Base-by-base conservation (phyloP, 116 monocot genomes). In the Papilionanthe hybrid region DNA sequence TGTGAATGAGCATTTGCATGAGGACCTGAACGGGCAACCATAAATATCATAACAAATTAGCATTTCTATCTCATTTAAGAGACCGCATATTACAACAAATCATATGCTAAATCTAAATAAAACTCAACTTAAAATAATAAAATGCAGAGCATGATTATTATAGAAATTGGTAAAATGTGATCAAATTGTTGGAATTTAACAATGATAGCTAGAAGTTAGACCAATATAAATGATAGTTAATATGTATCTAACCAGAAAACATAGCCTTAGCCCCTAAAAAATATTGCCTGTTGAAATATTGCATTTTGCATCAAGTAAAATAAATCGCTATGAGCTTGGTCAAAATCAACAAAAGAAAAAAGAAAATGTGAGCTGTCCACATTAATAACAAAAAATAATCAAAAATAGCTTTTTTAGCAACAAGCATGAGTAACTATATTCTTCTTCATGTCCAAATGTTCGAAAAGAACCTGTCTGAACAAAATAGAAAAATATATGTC, bases 1-100 rank as follows among this genome's bases (percentile, higher is more conserved):
- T 91, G 87, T 18, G 89, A 84, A 85, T 93, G 80, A 85, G 98
- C 91, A 82, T 87, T 94, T 72, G 88, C 78, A 90, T 93, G 98
- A 80, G 98, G 98, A 69, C 84, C 98, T 98, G 79, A 50, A 73
- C 73, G 78, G 63, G 18, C 77, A 81, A 71, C 13, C 47, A 73
- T 44, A 79, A 20, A 74, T 49, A 27, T 9, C 56, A 75, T 5
- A 79, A 45, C 10, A 60, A 79, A 48, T 79, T 7, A 27, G 6
- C 1, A 17, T 17, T 69, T 25, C 2, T 13, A 15, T 4, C 69
- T 69, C 69, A 69, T 69, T 7, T 69, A 25, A 32, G 18, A 69
- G 69, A 69, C 32, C 5, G 12, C 28, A 37, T 69, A 69, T 37
- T 10, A 15, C 11, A 3, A 30, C 69, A 69, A 69, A 69, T 10